Conservation (phyloP, 345 rosid genomes). For the Citrus reticulata region DNA sequence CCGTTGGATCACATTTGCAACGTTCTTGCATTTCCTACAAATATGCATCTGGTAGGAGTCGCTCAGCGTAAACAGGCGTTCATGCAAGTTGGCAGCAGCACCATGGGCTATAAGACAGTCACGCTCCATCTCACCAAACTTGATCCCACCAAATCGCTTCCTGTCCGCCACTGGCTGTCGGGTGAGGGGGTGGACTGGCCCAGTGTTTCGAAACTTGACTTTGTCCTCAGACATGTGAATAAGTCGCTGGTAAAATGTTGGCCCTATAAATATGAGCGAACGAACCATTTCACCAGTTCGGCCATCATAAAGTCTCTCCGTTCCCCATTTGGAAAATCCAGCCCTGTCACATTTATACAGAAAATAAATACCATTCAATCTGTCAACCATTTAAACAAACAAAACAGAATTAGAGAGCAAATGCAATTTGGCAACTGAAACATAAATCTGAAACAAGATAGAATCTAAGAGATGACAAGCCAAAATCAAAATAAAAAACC, state of each 20-base stretch:
- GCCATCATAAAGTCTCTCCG: constrained; percentile 77
- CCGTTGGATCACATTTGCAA: constrained; percentile 74
- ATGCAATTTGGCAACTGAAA: background rate
- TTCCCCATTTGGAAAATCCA: constrained; percentile 90
- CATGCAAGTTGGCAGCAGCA: constrained; percentile 79
- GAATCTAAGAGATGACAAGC: background rate
- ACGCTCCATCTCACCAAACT: constrained; percentile 94
- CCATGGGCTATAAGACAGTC: constrained; percentile 93
- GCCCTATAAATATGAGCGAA: constrained; percentile 82
- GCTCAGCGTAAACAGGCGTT: constrained; percentile 79
- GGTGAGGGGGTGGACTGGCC: constrained; percentile 93
- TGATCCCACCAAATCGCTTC: constrained; percentile 85
- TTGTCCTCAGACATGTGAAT: constrained; percentile 95
- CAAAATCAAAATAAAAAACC: background rate
- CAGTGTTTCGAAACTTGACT: constrained; percentile 90
- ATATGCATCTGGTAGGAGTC: constrained; percentile 78
- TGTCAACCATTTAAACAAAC: background rate
- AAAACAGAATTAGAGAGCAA: background rate
- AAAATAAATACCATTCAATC: background rate
- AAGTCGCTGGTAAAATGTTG: constrained; percentile 86
- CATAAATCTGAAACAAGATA: background rate
- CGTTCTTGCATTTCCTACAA: constrained; percentile 56
- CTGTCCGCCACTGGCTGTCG: constrained; percentile 91
- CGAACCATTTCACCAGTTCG: constrained; percentile 76
- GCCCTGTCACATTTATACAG: constrained; percentile 45